phyloP scores from a whole-genome alignment of 2,329 filamentous ascomycete genomes.

The Pestalotiopsis sp. region DNA sequence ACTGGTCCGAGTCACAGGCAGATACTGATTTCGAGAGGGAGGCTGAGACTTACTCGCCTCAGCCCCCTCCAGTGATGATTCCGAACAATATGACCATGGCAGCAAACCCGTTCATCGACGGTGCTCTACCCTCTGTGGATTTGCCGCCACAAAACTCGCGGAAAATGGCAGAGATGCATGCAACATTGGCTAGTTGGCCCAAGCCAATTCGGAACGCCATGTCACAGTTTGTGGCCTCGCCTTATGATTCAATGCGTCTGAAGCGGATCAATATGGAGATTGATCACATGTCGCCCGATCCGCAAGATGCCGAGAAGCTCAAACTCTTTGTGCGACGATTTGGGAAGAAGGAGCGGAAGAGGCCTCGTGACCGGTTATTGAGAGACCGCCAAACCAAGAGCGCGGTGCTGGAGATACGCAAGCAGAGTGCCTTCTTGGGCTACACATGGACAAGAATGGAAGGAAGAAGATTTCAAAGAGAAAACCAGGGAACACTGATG shows the following conservation, averaged over 20 bases:
- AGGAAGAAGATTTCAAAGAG: slow-evolving; percentile 10
- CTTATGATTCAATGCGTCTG: slow-evolving; percentile 51
- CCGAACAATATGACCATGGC: not conserved
- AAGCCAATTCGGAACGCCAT: slow-evolving; percentile 45
- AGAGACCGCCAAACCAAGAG: slow-evolving; percentile 70
- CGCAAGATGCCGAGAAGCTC: slow-evolving; percentile 38
- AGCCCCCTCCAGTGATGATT: slow-evolving; percentile 6
- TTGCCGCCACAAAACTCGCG: slow-evolving; percentile 24
- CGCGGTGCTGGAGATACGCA: slow-evolving; percentile 77
- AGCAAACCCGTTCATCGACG: not conserved
- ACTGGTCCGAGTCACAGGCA: slow-evolving; percentile 53
- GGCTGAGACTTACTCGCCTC: slow-evolving; percentile 12
- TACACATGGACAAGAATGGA: slow-evolving; percentile 76
- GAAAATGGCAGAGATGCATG: slow-evolving; percentile 31
- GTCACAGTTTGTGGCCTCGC: slow-evolving; percentile 46
- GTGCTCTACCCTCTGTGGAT: not conserved
- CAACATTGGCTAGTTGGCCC: slow-evolving; percentile 41
- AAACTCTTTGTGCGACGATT: slow-evolving; percentile 54
- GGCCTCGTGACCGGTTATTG: slow-evolving; percentile 83
- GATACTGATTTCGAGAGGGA: slow-evolving; percentile 34
- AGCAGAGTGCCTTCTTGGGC: slow-evolving; percentile 82
- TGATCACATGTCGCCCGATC: slow-evolving; percentile 39
- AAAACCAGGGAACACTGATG: not conserved
- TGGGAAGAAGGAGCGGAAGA: slow-evolving; percentile 70
- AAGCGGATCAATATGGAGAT: slow-evolving; percentile 53